Conservation (phyloP, 2,329 filamentous ascomycete genomes). For the Fusarium robinianum region DNA sequence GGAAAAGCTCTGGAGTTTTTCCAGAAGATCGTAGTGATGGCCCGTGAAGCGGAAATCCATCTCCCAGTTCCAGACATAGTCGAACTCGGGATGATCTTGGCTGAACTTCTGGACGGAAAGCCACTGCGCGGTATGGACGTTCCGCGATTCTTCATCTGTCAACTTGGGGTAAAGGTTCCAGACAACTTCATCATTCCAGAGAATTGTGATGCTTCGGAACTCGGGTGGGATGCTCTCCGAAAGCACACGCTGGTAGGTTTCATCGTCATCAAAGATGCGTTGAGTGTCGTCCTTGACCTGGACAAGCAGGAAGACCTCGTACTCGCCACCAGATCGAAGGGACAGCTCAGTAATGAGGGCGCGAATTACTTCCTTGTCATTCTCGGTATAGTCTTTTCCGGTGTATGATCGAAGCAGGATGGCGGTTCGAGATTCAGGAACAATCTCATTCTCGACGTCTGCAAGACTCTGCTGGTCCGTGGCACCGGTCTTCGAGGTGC, state of each 20-base stretch:
- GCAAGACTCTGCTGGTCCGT: conserved; percentile 20
- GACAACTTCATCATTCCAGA: conserved; percentile 78
- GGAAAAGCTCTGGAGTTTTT: conserved; percentile 66
- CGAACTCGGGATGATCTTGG: conserved; percentile 76
- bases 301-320: conserved; percentile 78
- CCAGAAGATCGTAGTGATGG: conserved; percentile 79
- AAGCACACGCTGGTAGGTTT: conserved; percentile 63
- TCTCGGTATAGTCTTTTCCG: conserved; percentile 74
- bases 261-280: conserved; percentile 62
- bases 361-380: conserved; percentile 78
- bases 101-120: conserved; percentile 77
- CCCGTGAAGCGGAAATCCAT: conserved; percentile 80
- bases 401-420: conserved; percentile 77
- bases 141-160: conserved; percentile 60
- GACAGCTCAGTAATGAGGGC: conserved; percentile 78
- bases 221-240: conserved; percentile 68
- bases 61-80: conserved; percentile 88
- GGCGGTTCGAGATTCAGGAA: conserved; percentile 64
- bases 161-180: conserved; percentile 76
- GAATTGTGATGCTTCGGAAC: conserved; percentile 69
- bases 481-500: conserved; percentile 11
- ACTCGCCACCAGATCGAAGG: conserved; percentile 77
- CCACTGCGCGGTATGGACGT: conserved; percentile 67
- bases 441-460: conserved; percentile 29
- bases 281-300: conserved; percentile 70